Evolutionary conservation across 2,329 filamentous ascomycete genomes (phyloP).

Genomic region (Xylariaceae sp.): DNA sequence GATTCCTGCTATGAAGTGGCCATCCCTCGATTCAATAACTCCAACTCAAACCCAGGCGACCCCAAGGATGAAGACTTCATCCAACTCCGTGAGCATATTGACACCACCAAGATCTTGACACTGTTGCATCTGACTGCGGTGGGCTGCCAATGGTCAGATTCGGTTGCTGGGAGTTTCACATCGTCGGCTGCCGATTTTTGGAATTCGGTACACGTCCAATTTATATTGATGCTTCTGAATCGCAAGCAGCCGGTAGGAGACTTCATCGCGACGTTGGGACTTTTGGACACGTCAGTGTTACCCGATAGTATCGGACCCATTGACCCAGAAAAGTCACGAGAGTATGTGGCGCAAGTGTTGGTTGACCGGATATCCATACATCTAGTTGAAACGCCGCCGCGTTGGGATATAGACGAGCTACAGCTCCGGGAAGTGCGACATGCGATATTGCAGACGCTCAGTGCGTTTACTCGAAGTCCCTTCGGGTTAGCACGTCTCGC

Average conservation of each 20-base stretch:
- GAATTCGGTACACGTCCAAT: constrained; percentile 60
- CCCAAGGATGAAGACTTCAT: constrained; percentile 39
- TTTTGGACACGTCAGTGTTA: constrained; percentile 63
- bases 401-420: constrained; percentile 37
- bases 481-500: constrained; percentile 64
- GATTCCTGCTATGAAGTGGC: constrained; percentile 57
- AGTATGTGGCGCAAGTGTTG: constrained; percentile 42
- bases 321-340: constrained; percentile 38
- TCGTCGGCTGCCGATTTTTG: constrained; percentile 52
- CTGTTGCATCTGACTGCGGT: constrained; percentile 60
- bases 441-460: constrained; percentile 48
- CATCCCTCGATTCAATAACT: constrained; percentile 49
- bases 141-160: constrained; percentile 46
- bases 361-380: constrained; percentile 60
- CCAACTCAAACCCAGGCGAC: constrained; percentile 43
- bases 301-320: constrained; percentile 63
- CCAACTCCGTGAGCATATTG: constrained; percentile 50
- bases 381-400: constrained; percentile 53
- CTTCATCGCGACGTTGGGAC: constrained; percentile 57
- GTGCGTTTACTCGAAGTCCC: constrained; percentile 56
- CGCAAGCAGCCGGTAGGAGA: constrained; percentile 60
- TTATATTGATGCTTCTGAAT: constrained; percentile 62
- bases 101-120: constrained; percentile 58
- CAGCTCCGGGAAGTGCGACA: constrained; percentile 40
- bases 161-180: constrained; percentile 20